Evolutionary conservation across 2,329 filamentous ascomycete species (phyloP).

Genomic region (Colletotrichum scovillei): DNA sequence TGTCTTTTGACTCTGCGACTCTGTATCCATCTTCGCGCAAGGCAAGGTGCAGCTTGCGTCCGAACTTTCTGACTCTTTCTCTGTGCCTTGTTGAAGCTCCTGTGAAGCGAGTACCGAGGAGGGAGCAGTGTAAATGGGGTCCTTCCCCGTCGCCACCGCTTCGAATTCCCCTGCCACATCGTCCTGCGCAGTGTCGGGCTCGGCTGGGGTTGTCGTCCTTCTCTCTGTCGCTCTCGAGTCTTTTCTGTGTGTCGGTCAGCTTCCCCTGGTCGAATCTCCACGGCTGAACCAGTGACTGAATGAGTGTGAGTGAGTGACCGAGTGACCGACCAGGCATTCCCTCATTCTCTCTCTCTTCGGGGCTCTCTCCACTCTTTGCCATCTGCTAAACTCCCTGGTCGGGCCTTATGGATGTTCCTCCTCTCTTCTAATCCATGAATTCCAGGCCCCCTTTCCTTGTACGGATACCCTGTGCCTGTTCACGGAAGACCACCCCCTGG

Average conservation of each 20-base stretch:
- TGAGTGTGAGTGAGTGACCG: too few species aligned
- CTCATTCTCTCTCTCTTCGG: neutral
- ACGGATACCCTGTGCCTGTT: neutral
- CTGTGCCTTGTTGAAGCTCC: neutral
- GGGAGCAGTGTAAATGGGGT: neutral
- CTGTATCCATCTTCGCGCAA: neutral
- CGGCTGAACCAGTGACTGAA: neutral
- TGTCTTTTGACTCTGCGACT: neutral
- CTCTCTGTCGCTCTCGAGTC: neutral
- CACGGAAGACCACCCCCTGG: neutral
- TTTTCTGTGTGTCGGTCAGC: neutral
- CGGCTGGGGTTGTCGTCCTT: neutral
- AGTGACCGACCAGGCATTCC: neutral
- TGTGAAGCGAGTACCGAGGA: neutral
- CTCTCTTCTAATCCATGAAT: neutral
- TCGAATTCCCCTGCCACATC: constrained; percentile 3
- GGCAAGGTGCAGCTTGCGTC: neutral
- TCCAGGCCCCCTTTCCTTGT: neutral
- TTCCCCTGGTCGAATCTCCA: neutral
- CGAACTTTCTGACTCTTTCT: neutral
- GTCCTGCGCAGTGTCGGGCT: neutral
- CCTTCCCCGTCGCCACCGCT: constrained; percentile 10
- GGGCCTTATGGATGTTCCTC: neutral
- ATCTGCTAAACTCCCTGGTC: neutral
- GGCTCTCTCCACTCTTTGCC: neutral